phyloP scores from a whole-genome alignment of 176 grass and related monocot genomes.

The Tuctoria greenei region DNA sequence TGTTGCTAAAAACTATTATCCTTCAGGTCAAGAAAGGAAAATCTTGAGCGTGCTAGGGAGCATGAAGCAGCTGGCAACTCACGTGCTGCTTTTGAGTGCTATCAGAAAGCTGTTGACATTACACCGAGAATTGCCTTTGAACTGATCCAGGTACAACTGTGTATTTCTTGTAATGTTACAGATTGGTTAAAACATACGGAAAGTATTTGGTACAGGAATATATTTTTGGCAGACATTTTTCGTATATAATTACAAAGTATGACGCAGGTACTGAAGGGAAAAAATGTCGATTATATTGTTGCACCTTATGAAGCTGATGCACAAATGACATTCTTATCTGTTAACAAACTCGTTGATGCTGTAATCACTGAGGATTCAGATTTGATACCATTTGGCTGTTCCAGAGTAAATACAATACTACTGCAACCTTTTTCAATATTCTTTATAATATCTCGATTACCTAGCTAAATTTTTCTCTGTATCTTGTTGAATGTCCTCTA shows the following conservation, averaged over 20 bases:
- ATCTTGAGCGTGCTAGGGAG: slow-evolving; percentile 81
- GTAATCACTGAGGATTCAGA: slow-evolving; percentile 96
- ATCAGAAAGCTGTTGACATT: slow-evolving; percentile 98
- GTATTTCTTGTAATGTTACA: slow-evolving; percentile 25
- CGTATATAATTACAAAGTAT: slow-evolving; percentile 16
- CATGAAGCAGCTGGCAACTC: slow-evolving; percentile 91
- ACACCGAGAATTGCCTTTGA: slow-evolving; percentile 82
- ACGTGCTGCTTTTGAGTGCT: slow-evolving; percentile 78
- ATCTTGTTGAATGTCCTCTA: slow-evolving; percentile 8
- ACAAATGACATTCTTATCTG: slow-evolving; percentile 90
- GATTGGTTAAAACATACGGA: neutral
- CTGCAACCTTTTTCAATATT: slow-evolving; percentile 20
- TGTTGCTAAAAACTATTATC: slow-evolving; percentile 24
- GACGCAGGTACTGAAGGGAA: slow-evolving; percentile 79
- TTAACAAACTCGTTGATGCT: slow-evolving; percentile 95
- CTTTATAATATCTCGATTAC: slow-evolving; percentile 9
- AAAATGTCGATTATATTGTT: slow-evolving; percentile 92
- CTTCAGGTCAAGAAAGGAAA: slow-evolving; percentile 77
- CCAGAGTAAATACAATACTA: slow-evolving; percentile 64
- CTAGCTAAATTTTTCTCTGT: neutral
- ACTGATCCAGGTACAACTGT: slow-evolving; percentile 67
- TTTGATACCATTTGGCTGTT: slow-evolving; percentile 97
- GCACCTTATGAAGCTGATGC: slow-evolving; percentile 99
- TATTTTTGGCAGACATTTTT: neutral
- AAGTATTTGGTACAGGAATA: slow-evolving; percentile 11